Base-by-base conservation (phyloP, 768 basidiomycete species). In the Russula earlei region DNA sequence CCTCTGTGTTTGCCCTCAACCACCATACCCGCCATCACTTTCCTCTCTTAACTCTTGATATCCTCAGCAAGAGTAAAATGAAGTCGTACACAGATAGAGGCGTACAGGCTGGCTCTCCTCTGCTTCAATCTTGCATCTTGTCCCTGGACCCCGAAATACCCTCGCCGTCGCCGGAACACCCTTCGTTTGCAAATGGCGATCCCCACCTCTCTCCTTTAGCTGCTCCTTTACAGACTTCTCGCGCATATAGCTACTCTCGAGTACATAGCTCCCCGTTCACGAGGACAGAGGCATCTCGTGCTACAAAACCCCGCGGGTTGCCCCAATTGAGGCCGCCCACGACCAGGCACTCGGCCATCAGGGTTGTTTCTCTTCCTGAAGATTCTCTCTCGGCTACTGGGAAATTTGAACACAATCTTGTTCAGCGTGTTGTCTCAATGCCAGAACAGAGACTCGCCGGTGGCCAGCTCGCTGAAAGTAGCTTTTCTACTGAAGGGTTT, bases 361-460 rank as follows among this genome's bases (percentile, higher is more conserved):
- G 62, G 11, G 43, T 57, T 36, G 52, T 61, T 33, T 62, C 62
- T 48, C 55, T 62, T 6, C 62, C 62, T 20, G 62, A 62, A 43
- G 56, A 56, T 19, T 49, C 53, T 7, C 52, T 38, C 8, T 20
- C 45, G 2, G 19, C 36, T 33, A 5, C 44, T 5, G 51, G n/a
- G 15, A 62, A 55, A 47, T 4, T n/a, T 3, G 49, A 48, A 46
- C 25, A 45, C 1, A 24, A 52, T 47, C 4, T 19, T 3, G 36
- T 37, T 15, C 54, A 54, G 27, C 54, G 62, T 5, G 52, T 62
- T 19, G 62, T 62, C 27, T 62, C 62, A 12, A 62, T 62, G 62
- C 62, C 62, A 34, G 62, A 62, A 31, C 55, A 44, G 22, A 55
- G 49, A 34, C 20, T 25, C 11, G 12, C 27, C 20, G 49, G 45